A percentile compares a stretch with the other conserved stretches of the same genome.
Evolutionary conservation across 1,284 basidiomycete species (phyloP).

Genomic region (Schizopora paradoxa): DNA sequence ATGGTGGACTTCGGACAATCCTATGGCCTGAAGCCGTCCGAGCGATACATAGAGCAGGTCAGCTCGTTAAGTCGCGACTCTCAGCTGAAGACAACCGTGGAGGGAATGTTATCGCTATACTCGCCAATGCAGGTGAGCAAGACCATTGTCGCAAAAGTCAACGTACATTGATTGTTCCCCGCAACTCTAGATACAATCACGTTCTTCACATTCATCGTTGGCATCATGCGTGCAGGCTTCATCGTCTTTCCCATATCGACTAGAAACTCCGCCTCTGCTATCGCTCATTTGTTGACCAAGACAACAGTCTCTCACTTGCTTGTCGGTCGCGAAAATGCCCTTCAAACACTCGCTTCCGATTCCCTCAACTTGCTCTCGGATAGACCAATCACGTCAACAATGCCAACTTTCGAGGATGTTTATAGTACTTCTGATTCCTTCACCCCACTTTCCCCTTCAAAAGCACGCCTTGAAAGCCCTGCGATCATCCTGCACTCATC

Average conservation of each 20-base stretch:
- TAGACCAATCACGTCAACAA: background rate
- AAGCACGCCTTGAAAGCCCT: conserved; percentile 9
- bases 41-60: conserved; percentile 22
- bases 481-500: conserved; percentile 32
- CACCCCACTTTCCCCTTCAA: background rate
- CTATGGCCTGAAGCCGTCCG: conserved; percentile 26
- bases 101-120: conserved; percentile 19
- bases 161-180: background rate
- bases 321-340: conserved; percentile 4
- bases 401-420: conserved; percentile 6
- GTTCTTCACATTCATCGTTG: conserved; percentile 25
- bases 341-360: background rate
- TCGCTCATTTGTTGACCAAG: conserved; percentile 26
- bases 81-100: background rate
- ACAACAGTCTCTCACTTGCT: conserved; percentile 4
- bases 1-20: conserved; percentile 22
- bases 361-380: conserved; percentile 5
- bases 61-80: background rate
- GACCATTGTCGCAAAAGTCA: background rate
- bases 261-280: conserved; percentile 28
- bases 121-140: conserved; percentile 22
- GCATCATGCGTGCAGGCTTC: conserved; percentile 29
- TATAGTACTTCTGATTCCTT: background rate
- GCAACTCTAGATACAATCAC: conserved; percentile 29
- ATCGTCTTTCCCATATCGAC: conserved; percentile 29